Evolutionary conservation across 2,329 filamentous ascomycete genomes (phyloP), one percentile per base, ranked within the genome.

Genomic region (Cladosporium austrohemisphaericum): DNA sequence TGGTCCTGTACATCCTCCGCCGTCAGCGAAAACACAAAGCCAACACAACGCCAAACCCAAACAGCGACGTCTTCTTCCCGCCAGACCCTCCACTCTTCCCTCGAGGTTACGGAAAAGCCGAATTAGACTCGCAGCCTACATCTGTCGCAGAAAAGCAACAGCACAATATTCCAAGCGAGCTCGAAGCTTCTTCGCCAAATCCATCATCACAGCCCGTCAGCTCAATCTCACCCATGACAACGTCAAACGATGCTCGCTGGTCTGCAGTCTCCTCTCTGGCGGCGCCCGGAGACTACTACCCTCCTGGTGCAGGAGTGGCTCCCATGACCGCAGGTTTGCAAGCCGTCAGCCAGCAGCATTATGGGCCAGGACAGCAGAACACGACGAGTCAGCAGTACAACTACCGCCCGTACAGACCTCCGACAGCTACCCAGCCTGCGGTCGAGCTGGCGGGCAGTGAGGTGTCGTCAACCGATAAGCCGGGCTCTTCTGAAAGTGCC

Each of bases 271-370:
- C 43, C 9, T 38, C 23, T 14, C 7, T 46, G 22, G 2, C 20
- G 2, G 13, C 41, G 6, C 29, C 20, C 4, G 9, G 11, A 32
- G 6, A 33, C 11, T 7, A 16, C 8, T 11, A 10, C 2, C 13
- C 19, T 5, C 22, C 14, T 2, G 16, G 9, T 1, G 22, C 36
- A 19, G 11, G 28, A 7, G 26, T 28, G 1, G 7, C 25, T 2
- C 40, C 40, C 4, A 35, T 9, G 5, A 10, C 29, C 14, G 6
- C 26, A 1, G 14, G 31, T 3, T 6, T 47, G 13, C 43, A 37
- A 18, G 23, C 43, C 14, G 16, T 45, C n/a, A 26, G 31, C 31
- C 41, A 45, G 41, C 41, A 45, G 14, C 41, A 36, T 14, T 45
- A 45, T 14, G 31, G 41, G 5, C 3, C 9, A 0, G 41, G 18